These are phyloP conservation scores for Chlorella vulgaris DNA, from an alignment of 139 green algal genomes.

Conservation along the genomic window DNA sequence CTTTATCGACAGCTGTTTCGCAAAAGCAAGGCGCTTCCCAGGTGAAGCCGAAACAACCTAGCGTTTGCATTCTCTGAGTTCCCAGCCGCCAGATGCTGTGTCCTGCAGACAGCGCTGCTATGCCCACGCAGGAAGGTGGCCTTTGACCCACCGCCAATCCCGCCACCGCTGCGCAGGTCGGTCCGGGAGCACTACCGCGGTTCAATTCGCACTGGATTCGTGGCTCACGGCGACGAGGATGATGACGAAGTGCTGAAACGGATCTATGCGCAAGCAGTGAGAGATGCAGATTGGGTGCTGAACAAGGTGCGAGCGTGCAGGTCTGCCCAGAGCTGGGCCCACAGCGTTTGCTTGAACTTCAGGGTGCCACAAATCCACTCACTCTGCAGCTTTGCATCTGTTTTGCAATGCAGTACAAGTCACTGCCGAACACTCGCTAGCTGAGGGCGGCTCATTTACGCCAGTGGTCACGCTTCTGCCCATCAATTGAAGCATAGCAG, in stretches of 20 bases:
- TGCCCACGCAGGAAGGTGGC: too few relatives aligned
- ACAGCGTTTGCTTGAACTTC: too few relatives aligned
- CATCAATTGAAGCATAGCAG: neutral
- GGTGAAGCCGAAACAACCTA: neutral
- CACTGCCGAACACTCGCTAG: neutral
- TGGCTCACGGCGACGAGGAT: slow-evolving; percentile 28
- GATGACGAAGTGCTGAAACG: slow-evolving; percentile 17
- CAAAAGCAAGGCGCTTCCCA: neutral
- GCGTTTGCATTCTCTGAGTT: neutral
- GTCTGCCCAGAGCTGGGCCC: too few relatives aligned
- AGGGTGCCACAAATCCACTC: neutral
- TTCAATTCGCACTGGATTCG: slow-evolving; percentile 14
- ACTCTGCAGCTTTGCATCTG: neutral
- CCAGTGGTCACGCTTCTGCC: too few relatives aligned
- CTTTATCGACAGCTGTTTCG: slow-evolving; percentile 11
- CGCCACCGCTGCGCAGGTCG: neutral
- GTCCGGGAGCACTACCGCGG: slow-evolving; percentile 14
- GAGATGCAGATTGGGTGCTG: slow-evolving; percentile 32
- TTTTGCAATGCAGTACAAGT: slow-evolving; percentile 30
- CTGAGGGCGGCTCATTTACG: too few relatives aligned
- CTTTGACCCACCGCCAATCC: neutral
- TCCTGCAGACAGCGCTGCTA: too few relatives aligned
- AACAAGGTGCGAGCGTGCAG: slow-evolving; percentile 13
- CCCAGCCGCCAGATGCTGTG: neutral
- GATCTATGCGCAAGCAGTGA: slow-evolving; percentile 3